Evolutionary conservation across 192 early-diverging fungal species (phyloP).

Genomic region (Paraglomus brasilianum): DNA sequence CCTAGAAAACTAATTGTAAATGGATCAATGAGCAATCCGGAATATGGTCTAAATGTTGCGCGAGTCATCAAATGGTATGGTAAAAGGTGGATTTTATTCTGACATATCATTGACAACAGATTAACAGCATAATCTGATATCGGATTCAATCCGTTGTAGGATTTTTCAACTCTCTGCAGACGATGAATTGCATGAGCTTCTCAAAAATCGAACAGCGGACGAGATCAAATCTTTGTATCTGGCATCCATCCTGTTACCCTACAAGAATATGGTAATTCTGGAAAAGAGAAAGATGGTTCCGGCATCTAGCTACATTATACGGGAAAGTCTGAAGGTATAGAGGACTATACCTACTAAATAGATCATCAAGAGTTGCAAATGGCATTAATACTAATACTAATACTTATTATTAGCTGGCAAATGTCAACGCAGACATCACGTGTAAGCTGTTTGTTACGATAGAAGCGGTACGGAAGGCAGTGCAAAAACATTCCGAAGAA

Average conservation of each 20-base stretch:
- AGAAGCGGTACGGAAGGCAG: constrained; percentile 8
- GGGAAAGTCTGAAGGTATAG: constrained; percentile 63
- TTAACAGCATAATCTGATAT: constrained; percentile 31
- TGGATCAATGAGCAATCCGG: constrained; percentile 33
- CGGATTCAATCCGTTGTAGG: constrained; percentile 20
- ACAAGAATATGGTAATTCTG: constrained; percentile 38
- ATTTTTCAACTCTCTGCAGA: constrained; percentile 31
- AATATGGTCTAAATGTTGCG: constrained; percentile 40
- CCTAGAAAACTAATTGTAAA: constrained; percentile 24
- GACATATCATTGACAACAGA: constrained; percentile 16
- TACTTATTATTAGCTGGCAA: constrained; percentile 3
- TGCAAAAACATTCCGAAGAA: constrained; percentile 22
- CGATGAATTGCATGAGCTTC: constrained; percentile 26
- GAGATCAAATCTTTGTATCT: constrained; percentile 51
- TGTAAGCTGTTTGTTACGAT: not conserved
- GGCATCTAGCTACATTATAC: constrained; percentile 50
- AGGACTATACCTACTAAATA: constrained; percentile 27
- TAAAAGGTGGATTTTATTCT: constrained; percentile 32
- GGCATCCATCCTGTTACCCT: constrained; percentile 59
- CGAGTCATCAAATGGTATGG: constrained; percentile 49
- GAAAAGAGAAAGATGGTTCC: constrained; percentile 49
- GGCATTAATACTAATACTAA: too few relatives aligned
- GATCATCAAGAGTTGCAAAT: not conserved
- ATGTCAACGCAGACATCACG: not conserved
- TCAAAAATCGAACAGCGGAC: not conserved